Evolutionary conservation across 768 basidiomycete genomes (phyloP).

Genomic region (Tulasnella sp.): DNA sequence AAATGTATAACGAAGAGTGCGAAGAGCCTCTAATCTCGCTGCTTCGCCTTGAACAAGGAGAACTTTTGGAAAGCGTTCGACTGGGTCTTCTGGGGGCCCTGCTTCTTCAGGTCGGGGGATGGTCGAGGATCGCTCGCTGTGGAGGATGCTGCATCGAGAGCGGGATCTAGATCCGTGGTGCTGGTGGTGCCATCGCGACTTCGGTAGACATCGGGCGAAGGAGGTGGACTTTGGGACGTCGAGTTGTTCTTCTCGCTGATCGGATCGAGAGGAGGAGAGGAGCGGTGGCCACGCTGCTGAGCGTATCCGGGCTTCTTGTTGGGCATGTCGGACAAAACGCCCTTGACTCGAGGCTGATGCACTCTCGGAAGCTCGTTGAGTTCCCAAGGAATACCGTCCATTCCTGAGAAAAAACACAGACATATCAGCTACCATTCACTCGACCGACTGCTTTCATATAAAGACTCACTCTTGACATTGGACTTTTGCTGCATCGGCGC

Average conservation of each 20-base stretch:
- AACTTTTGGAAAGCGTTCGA: neutral
- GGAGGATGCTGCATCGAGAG: neutral
- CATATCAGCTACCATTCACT: neutral
- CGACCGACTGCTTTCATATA: neutral
- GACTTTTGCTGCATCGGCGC: conserved; percentile 24
- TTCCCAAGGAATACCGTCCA: conserved; percentile 70
- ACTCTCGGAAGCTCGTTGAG: conserved; percentile 42
- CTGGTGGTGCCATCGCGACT: neutral
- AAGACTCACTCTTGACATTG: conserved; percentile 69
- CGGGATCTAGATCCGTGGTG: neutral
- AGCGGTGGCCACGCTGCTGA: neutral
- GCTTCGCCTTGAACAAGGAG: neutral
- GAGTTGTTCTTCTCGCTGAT: neutral
- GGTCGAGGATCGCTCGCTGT: neutral
- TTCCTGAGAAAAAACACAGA: conserved; percentile 34
- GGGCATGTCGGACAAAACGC: neutral
- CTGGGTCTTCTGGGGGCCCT: neutral
- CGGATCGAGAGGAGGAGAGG: neutral
- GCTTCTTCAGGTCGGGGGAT: neutral
- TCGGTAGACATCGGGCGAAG: neutral
- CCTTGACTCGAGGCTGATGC: neutral
- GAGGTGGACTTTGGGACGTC: neutral
- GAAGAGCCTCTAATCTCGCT: neutral
- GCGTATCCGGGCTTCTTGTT: neutral
- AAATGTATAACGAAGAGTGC: neutral